These are phyloP conservation scores for Cicer yamashitae DNA, from an alignment of 306 rosid species.

Conservation along the genomic window DNA sequence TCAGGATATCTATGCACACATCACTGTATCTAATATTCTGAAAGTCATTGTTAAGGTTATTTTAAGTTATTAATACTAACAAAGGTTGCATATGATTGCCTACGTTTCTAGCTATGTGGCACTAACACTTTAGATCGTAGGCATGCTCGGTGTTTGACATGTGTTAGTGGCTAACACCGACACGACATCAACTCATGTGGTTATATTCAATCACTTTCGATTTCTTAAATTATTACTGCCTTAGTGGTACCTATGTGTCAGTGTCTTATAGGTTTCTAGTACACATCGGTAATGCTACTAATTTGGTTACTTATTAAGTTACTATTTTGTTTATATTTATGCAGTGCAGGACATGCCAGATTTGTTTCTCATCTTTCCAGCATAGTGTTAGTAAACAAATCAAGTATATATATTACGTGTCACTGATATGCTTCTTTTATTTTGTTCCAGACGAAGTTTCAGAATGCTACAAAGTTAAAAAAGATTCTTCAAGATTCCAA, in stretches of 20 bases:
- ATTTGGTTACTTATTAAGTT: slow-evolving; percentile 22
- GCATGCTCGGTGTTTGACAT: too few relatives aligned
- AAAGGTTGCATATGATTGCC: too few relatives aligned
- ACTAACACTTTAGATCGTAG: neutral
- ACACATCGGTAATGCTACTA: neutral
- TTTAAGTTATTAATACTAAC: neutral
- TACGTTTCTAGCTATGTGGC: neutral
- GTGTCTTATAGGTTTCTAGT: too few relatives aligned
- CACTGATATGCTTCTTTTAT: slow-evolving; percentile 41
- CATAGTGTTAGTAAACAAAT: slow-evolving; percentile 19
- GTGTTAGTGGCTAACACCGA: neutral
- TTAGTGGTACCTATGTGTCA: too few relatives aligned
- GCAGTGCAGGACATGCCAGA: neutral
- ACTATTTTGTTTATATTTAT: neutral
- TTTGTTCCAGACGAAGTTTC: slow-evolving; percentile 76
- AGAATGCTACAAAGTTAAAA: slow-evolving; percentile 82
- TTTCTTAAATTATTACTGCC: too few relatives aligned
- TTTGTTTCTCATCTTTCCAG: neutral
- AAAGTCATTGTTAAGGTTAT: neutral
- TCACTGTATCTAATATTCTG: slow-evolving; percentile 13
- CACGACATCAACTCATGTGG: too few relatives aligned
- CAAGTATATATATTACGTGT: slow-evolving; percentile 13
- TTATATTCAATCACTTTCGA: too few relatives aligned
- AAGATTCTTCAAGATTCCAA: slow-evolving; percentile 96
- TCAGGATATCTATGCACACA: slow-evolving; percentile 4